phyloP scores from a whole-genome alignment of 2,329 filamentous ascomycete species.

The Teratosphaeria nubilosa region DNA sequence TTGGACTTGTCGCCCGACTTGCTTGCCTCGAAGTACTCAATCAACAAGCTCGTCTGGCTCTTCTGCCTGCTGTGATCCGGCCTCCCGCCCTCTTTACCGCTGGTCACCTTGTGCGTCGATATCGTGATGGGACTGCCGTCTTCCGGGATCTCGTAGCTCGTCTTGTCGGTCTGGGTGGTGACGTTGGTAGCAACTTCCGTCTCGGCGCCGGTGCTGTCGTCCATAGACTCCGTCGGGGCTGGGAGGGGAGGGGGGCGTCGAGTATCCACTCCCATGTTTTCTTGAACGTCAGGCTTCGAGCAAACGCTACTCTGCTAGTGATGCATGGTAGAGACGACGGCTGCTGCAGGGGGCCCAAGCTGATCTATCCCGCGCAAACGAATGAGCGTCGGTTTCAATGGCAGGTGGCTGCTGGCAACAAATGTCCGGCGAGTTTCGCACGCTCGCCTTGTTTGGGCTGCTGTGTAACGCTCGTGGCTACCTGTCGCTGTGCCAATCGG shows the following conservation, averaged over 20 bases:
- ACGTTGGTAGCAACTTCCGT: conserved; percentile 55
- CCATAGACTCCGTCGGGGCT: conserved; percentile 64
- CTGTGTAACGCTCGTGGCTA: background rate
- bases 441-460: background rate
- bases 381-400: background rate
- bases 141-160: conserved; percentile 70
- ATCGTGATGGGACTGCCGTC: conserved; percentile 90
- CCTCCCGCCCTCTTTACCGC: conserved; percentile 37
- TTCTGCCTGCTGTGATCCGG: conserved; percentile 43
- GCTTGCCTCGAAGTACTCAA: conserved; percentile 86
- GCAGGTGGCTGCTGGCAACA: background rate
- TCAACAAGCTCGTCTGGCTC: conserved; percentile 83
- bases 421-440: background rate
- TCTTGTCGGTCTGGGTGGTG: conserved; percentile 58
- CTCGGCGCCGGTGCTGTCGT: conserved; percentile 36
- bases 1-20: conserved; percentile 52
- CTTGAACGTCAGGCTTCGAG: background rate
- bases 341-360: background rate
- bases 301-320: background rate
- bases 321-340: background rate
- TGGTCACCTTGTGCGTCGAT: conserved; percentile 56
- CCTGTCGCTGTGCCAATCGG: background rate
- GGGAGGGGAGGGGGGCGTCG: conserved; percentile 51
- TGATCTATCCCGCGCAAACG: background rate
- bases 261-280: conserved; percentile 34